Percentiles rank a stretch among this genome's conserved stretches.
Evolutionary conservation across 768 basidiomycete species (phyloP).

Genomic region (Termitomyces sp.): DNA sequence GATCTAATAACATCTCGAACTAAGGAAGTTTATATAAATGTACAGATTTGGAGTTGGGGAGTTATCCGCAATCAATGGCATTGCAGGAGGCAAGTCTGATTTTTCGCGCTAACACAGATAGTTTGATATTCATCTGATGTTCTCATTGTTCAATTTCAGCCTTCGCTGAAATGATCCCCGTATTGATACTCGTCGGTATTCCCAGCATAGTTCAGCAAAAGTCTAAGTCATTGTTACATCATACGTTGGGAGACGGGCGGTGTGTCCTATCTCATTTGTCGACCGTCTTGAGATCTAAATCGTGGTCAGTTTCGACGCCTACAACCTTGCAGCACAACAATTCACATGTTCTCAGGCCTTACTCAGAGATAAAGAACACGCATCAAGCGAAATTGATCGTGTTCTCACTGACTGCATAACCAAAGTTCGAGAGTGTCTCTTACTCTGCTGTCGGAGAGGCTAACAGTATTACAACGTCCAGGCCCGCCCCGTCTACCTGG

Average conservation of each 20-base stretch:
- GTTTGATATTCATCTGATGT: background rate
- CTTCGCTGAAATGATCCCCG: constrained; percentile 84
- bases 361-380: constrained; percentile 45
- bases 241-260: constrained; percentile 11
- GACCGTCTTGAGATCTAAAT: background rate
- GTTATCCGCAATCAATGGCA: constrained; percentile 78
- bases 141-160: constrained; percentile 28
- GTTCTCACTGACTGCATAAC: constrained; percentile 26
- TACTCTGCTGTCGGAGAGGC: background rate
- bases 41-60: constrained; percentile 89
- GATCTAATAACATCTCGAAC: background rate
- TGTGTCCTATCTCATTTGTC: background rate
- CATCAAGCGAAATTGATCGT: constrained; percentile 71
- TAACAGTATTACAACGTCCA: constrained; percentile 17
- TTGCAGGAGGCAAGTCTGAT: constrained; percentile 55
- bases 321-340: constrained; percentile 65
- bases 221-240: constrained; percentile 10
- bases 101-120: background rate
- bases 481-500: constrained; percentile 86
- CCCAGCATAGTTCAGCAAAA: constrained; percentile 9
- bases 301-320: constrained; percentile 66
- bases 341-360: constrained; percentile 66
- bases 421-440: constrained; percentile 37
- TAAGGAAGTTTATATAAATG: background rate
- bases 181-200: constrained; percentile 78